Evolutionary conservation across 192 early-diverging fungal genomes (phyloP).

Genomic region (Dimargaris cristalligena): DNA sequence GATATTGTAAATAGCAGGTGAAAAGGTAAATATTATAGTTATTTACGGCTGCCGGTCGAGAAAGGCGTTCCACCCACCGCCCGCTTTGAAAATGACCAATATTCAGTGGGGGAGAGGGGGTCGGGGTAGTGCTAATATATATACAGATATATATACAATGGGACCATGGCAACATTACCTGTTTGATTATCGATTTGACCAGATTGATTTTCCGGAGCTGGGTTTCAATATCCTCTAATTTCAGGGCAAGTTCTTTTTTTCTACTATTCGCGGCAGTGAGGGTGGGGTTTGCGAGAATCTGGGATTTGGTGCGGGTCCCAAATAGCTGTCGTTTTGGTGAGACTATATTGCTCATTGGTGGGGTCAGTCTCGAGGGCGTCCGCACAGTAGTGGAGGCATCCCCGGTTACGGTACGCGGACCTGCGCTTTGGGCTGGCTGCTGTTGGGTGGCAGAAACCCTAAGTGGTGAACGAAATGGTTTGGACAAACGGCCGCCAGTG

Average conservation of each 20-base stretch:
- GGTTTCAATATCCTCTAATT: not conserved
- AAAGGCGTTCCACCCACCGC: not conserved
- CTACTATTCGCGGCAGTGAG: not conserved
- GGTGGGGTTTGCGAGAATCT: not conserved
- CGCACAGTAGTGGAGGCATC: not conserved
- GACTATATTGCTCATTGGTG: not conserved
- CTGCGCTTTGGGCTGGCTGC: not conserved
- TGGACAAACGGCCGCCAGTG: not conserved
- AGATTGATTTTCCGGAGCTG: not conserved
- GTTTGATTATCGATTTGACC: not conserved
- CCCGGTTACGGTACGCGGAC: not conserved
- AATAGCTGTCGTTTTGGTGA: not conserved
- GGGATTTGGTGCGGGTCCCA: not conserved
- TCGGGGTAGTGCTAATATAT: too few relatives aligned
- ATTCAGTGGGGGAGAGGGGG: too few relatives aligned
- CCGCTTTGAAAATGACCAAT: not conserved
- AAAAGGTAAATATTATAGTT: not conserved
- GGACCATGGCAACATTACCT: not conserved
- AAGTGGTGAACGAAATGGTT: constrained; percentile 1
- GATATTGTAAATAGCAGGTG: not conserved
- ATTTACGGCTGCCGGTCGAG: not conserved
- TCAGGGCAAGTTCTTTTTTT: not conserved
- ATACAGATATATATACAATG: too few relatives aligned
- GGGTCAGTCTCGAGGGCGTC: not conserved
- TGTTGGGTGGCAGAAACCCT: not conserved